A percentile compares a stretch with the other conserved stretches of the same genome.
Evolutionary conservation across 768 basidiomycete genomes (phyloP).

Genomic region (Termitomyces sp.): DNA sequence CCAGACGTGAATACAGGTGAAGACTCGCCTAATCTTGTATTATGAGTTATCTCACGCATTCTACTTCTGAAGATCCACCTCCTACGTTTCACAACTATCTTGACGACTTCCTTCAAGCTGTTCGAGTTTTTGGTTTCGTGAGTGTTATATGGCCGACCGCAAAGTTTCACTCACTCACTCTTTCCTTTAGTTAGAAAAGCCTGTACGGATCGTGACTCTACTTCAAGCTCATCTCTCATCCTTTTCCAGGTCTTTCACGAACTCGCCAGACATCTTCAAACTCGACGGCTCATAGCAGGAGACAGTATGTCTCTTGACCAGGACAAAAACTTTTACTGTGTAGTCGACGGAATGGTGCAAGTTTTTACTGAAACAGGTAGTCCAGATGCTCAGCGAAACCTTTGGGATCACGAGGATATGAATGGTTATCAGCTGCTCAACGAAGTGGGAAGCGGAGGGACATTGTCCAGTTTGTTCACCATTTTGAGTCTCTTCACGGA

Average conservation of each 20-base stretch:
- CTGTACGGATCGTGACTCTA: conserved; percentile 43
- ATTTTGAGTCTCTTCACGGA: conserved; percentile 97
- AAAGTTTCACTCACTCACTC: not conserved
- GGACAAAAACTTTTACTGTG: conserved; percentile 96
- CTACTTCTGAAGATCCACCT: conserved; percentile 41
- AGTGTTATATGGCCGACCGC: conserved; percentile 15
- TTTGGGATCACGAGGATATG: conserved; percentile 83
- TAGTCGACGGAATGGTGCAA: conserved; percentile 96
- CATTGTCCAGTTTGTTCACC: conserved; percentile 92
- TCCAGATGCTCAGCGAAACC: conserved; percentile 39
- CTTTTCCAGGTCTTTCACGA: conserved; percentile 84
- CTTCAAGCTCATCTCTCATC: not conserved
- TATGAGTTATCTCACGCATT: conserved; percentile 4
- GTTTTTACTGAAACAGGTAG: conserved; percentile 74
- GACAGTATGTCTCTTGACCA: conserved; percentile 88
- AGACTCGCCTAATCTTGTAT: not conserved
- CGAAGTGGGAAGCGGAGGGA: conserved; percentile 94
- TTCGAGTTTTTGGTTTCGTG: conserved; percentile 94
- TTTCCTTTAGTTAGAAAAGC: conserved; percentile 67
- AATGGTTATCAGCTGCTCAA: conserved; percentile 96
- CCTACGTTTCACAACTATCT: conserved; percentile 92
- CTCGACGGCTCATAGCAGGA: conserved; percentile 90
- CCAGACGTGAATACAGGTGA: conserved; percentile 79
- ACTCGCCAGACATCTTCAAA: conserved; percentile 92
- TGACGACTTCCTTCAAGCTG: conserved; percentile 94